Percentiles rank a stretch among this genome's conserved stretches.
These are phyloP conservation scores for Penicillium sp. DNA, from an alignment of 2,329 filamentous ascomycete species.

Conservation along the genomic window DNA sequence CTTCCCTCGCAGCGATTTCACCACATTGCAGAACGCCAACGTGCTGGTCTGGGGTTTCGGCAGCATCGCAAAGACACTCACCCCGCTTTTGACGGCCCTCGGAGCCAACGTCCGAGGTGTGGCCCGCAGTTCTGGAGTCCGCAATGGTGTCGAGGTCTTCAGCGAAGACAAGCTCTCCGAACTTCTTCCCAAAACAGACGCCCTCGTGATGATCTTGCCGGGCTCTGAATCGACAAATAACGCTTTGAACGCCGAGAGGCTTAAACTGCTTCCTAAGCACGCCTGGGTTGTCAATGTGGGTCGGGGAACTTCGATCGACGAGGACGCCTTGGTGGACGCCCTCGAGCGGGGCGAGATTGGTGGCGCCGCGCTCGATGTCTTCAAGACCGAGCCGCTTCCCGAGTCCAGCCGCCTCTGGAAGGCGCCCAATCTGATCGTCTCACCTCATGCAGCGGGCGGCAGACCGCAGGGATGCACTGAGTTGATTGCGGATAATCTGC, in stretches of 20 bases:
- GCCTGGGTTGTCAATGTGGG: conserved; percentile 26
- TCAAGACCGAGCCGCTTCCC: conserved; percentile 21
- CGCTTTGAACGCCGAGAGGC: conserved; percentile 54
- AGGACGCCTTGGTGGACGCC: conserved; percentile 21
- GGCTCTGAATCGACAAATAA: conserved; percentile 57
- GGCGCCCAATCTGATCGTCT: conserved; percentile 22
- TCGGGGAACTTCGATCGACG: conserved; percentile 21
- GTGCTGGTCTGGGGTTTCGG: conserved; percentile 65
- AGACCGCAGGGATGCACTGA: conserved; percentile 60
- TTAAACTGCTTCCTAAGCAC: conserved; percentile 56
- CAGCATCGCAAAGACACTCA: conserved; percentile 63
- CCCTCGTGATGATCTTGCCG: conserved; percentile 66
- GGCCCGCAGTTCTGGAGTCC: conserved; percentile 56
- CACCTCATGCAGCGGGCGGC: conserved; percentile 27
- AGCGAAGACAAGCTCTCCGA: conserved; percentile 54
- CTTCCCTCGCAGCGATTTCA: conserved; percentile 57
- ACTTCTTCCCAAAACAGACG: conserved; percentile 59
- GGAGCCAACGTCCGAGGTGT: conserved; percentile 61
- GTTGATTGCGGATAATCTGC: conserved; percentile 61
- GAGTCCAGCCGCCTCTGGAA: conserved; percentile 22
- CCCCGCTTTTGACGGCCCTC: conserved; percentile 54
- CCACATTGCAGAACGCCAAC: conserved; percentile 58
- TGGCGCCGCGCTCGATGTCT: conserved; percentile 24
- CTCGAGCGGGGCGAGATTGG: conserved; percentile 21
- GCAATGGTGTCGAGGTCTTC: conserved; percentile 59